A percentile compares a stretch with the other conserved stretches of the same genome.
Evolutionary conservation across 495 filamentous ascomycete genomes (phyloP).

Genomic region (Evernia prunastri): DNA sequence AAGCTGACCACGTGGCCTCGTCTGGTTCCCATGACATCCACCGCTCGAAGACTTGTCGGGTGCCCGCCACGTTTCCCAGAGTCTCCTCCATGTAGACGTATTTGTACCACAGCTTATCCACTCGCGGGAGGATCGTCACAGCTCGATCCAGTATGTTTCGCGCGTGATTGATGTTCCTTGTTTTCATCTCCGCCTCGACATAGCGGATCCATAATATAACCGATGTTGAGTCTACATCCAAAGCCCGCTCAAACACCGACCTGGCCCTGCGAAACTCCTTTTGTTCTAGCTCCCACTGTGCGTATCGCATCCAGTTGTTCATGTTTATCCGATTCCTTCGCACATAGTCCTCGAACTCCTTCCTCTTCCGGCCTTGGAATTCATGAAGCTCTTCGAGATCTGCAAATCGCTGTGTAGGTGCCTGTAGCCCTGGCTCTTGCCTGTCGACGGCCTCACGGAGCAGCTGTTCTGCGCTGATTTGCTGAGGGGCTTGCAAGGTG

Average conservation of each 20-base stretch:
- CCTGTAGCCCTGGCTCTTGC: slow-evolving; percentile 81
- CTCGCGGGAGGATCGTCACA: slow-evolving; percentile 80
- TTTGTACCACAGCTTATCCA: slow-evolving; percentile 97
- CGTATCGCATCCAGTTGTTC: slow-evolving; percentile 99
- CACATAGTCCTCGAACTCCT: slow-evolving; percentile 97
- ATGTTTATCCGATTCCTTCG: slow-evolving; percentile 90
- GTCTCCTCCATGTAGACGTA: slow-evolving; percentile 99
- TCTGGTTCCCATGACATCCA: slow-evolving; percentile 99
- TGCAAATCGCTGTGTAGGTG: slow-evolving; percentile 88
- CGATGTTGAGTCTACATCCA: slow-evolving; percentile 83
- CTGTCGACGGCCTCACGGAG: slow-evolving; percentile 97
- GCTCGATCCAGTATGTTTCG: slow-evolving; percentile 91
- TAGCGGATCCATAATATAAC: slow-evolving; percentile 84
- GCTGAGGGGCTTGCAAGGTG: slow-evolving; percentile 50
- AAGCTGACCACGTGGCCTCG: slow-evolving; percentile 89
- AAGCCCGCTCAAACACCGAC: slow-evolving; percentile 91
- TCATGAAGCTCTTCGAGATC: slow-evolving; percentile 98
- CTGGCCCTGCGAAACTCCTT: slow-evolving; percentile 95
- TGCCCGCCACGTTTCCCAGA: slow-evolving; percentile 84
- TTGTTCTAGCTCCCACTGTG: slow-evolving; percentile 94
- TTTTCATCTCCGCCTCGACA: slow-evolving; percentile 95
- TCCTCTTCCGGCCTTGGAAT: slow-evolving; percentile 89
- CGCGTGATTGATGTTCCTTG: slow-evolving; percentile 93
- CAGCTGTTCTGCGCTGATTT: slow-evolving; percentile 95
- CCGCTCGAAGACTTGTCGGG: slow-evolving; percentile 89